Evolutionary conservation across 2,329 filamentous ascomycete species (phyloP).

Genomic region (Xylaria sp.): DNA sequence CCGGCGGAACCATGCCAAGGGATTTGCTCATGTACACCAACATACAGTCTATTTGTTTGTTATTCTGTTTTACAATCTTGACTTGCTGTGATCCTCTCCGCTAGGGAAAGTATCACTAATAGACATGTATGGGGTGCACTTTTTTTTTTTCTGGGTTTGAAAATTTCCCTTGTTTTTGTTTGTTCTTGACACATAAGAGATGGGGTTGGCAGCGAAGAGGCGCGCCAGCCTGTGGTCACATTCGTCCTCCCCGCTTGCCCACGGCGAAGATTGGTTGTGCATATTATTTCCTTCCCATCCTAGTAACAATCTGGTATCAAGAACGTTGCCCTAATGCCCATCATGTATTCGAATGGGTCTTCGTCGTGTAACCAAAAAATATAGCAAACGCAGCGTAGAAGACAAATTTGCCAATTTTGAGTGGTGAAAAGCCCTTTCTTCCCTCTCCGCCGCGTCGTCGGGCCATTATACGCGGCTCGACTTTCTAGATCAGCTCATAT

Average conservation of each 20-base stretch:
- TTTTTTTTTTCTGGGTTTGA: constrained; percentile 28
- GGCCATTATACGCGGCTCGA: constrained; percentile 31
- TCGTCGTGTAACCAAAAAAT: constrained; percentile 41
- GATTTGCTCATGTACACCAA: constrained; percentile 18
- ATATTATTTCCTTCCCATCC: constrained; percentile 28
- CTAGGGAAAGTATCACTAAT: not conserved
- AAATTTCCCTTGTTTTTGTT: constrained; percentile 33
- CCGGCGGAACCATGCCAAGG: constrained; percentile 42
- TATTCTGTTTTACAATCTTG: constrained; percentile 23
- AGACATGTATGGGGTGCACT: constrained; percentile 16
- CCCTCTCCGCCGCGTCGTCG: constrained; percentile 29
- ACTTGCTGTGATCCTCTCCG: constrained; percentile 2
- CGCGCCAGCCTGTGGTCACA: constrained; percentile 50
- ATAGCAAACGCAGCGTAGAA: constrained; percentile 46
- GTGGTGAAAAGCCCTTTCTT: constrained; percentile 42
- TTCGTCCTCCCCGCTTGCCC: constrained; percentile 46
- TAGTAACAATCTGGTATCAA: constrained; percentile 43
- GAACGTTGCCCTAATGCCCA: constrained; percentile 28
- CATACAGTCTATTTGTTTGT: constrained; percentile 36
- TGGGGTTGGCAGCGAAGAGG: constrained; percentile 50
- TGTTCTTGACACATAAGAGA: constrained; percentile 48
- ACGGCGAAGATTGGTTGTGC: constrained; percentile 27
- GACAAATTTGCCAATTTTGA: constrained; percentile 42
- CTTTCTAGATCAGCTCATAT: constrained; percentile 23
- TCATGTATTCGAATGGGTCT: constrained; percentile 33